Evolutionary conservation across 1,139 yeast species (phyloP), one percentile per base, ranked within the genome.

Genomic region (Suhomyces choctaworum): DNA sequence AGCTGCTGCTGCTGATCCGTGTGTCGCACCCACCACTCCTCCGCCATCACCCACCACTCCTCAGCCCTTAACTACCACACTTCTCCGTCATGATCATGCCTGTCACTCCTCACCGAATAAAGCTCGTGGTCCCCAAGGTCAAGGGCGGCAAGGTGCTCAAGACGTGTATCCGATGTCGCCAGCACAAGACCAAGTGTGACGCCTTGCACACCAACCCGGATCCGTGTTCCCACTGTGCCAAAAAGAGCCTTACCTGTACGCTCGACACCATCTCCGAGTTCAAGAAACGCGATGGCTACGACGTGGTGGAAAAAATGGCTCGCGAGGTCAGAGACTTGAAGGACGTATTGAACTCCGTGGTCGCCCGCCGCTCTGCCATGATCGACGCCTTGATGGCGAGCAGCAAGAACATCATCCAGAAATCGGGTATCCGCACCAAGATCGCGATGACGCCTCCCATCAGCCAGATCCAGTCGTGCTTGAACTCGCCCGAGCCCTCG

Each of bases 161-260:
- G 46, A 74, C 84, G 9, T 81, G 88, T 52, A 64, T 73, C 4
- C 60, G 83, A 27, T 81, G 88, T 54, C 66, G 87, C 29, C 75
- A 74, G 48, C 82, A 79, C 47, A 81, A 81, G 54, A 79, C 81
- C 16, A 76, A 72, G 46, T 81, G 87, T 56, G 82, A 80, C 50
- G 82, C 82, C 9, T 48, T 57, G 7, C 48, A 52, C 14, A 70
- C 76, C 16, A 58, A 66, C 28, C 86, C 87, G 2, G 51, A 58
- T 19, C 76, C 84, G 0, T 81, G 88, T 50, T 56, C 81, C 4
- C 71, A 76, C 19, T 81, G 88, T 53, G 46, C 63, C 10, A 76
- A 73, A 51, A 69, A 71, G 40, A 73, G 74, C 16, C 49, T 72
- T 12, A 56, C 60, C 27, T 81, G 88, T 49, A 69, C 70, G 27